Conservation (phyloP, 2,329 filamentous ascomycete species). For the Diatrype stigma region DNA sequence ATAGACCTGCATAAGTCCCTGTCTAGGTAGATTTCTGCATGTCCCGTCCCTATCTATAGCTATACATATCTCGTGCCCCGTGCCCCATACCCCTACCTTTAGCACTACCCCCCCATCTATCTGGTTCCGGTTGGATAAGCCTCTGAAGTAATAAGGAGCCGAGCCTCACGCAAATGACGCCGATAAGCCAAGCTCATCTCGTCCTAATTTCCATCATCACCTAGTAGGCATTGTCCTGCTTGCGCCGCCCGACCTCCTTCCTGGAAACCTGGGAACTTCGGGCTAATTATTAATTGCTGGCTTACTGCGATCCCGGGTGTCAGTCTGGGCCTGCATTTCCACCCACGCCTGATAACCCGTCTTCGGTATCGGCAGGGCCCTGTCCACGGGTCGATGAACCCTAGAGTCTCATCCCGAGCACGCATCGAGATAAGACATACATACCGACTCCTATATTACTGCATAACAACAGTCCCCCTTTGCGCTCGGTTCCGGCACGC, state of each 20-base stretch:
- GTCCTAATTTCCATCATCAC: constrained; percentile 50
- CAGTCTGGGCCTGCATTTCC: not conserved
- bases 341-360: not conserved
- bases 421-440: not conserved
- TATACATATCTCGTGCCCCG: not conserved
- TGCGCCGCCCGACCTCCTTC: not conserved
- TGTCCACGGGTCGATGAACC: not conserved
- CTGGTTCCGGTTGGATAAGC: not conserved
- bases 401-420: not conserved
- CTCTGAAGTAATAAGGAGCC: not conserved
- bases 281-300: too few relatives aligned
- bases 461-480: not conserved
- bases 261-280: not conserved
- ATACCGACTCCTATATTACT: not conserved
- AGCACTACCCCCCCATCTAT: not conserved
- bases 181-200: constrained; percentile 56
- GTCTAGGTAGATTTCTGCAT: too few relatives aligned
- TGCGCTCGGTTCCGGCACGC: not conserved
- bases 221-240: constrained; percentile 31
- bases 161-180: constrained; percentile 44
- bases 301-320: not conserved
- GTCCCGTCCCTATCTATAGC: too few relatives aligned
- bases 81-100: not conserved
- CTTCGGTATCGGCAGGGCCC: not conserved
- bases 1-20: too few relatives aligned